Evolutionary conservation across 106 monocot species (phyloP), one percentile per base, ranked within the genome.

Genomic region (Hemerocallis citrina): DNA sequence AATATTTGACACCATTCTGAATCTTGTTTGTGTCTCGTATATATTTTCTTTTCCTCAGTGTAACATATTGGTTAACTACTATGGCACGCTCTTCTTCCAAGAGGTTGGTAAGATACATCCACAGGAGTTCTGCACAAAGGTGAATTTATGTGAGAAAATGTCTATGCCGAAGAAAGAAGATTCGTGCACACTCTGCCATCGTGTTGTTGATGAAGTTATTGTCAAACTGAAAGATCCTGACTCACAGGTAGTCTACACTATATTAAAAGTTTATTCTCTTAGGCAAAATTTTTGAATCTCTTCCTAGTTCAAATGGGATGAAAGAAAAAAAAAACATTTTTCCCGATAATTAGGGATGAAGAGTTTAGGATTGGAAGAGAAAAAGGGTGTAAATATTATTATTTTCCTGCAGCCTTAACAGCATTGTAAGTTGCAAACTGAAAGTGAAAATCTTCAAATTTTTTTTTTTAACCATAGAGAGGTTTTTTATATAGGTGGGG

Each of bases 171-270:
- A 55, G 47, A 73, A 55, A 39, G 64, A 81, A 7, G 75, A 69
- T 20, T 62, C 63, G 16, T 85, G 89, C 49, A 39, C 40, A 0
- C 34, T 85, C 13, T 89, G 89, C 72, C 77, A 70, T 38, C 74
- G 68, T n/a, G 45, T 64, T 56, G 46, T 81, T 15, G 47, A 33
- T 20, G 72, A 81, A 75, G 5, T 89, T 21, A 62, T 81, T 30
- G 33, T 34, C 56, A 89, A 84, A 62, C 32, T 89, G 62, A 78
- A 72, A 70, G 84, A 89, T 61, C 85, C 85, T 39, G 85, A 81
- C 38, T 62, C 81, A 29, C 69, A 85, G 89, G 89, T 89, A 72
- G 34, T 6, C 13, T 7, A 25, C 24, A n/a, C n/a, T n/a, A n/a
- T n/a, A n/a, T n/a, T n/a, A n/a, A n/a, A n/a, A n/a, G n/a, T n/a